Evolutionary conservation across 2,329 filamentous ascomycete genomes (phyloP).

Genomic region (Fusarium concolor): DNA sequence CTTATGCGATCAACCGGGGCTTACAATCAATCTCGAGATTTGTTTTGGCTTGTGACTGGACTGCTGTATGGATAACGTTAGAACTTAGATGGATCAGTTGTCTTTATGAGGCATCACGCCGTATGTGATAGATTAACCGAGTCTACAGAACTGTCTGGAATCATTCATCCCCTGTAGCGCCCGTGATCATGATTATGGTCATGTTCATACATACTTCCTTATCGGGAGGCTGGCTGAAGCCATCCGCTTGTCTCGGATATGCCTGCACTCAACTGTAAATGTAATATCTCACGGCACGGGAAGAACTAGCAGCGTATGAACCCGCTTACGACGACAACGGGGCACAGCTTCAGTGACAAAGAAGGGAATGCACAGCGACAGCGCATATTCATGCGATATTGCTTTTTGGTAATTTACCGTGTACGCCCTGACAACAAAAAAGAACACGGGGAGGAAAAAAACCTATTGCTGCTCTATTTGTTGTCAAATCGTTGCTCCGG

Average conservation of each 20-base stretch:
- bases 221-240: constrained; percentile 22
- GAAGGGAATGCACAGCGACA: neutral
- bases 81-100: neutral
- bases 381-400: constrained; percentile 3
- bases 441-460: constrained; percentile 4
- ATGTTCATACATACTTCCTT: neutral
- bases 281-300: constrained; percentile 23
- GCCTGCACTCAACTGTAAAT: constrained; percentile 4
- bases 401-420: neutral
- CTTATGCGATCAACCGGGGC: constrained; percentile 38
- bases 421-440: constrained; percentile 7
- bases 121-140: constrained; percentile 19
- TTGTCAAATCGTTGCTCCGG: constrained; percentile 28
- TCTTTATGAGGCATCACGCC: neutral
- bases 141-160: neutral
- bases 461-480: constrained; percentile 17
- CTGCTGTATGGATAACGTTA: neutral
- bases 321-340: constrained; percentile 32
- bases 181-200: constrained; percentile 11
- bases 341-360: constrained; percentile 23
- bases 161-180: constrained; percentile 4
- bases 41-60: constrained; percentile 15
- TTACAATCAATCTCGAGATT: constrained; percentile 1
- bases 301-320: constrained; percentile 5
- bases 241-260: constrained; percentile 43